phyloP scores from a whole-genome alignment of 2,329 filamentous ascomycete genomes.

The Furcasterigmium furcatum region DNA sequence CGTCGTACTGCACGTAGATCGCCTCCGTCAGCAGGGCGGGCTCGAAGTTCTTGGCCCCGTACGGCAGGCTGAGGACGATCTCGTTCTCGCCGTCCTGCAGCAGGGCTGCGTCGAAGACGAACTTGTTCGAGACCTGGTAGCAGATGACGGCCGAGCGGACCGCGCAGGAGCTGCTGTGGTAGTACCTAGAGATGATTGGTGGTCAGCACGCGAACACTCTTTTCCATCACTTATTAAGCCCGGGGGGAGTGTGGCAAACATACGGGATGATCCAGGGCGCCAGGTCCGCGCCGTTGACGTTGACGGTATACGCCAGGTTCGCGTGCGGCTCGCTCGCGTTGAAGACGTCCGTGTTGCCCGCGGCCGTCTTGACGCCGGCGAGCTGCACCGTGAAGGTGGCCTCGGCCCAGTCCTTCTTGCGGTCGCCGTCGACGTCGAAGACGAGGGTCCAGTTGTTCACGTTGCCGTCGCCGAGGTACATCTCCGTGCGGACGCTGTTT shows the following conservation, averaged over 20 bases:
- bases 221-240: too few species aligned
- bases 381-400: conserved; percentile 62
- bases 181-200: too few species aligned
- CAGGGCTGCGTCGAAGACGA: conserved; percentile 44
- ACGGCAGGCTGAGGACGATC: conserved; percentile 52
- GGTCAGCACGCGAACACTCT: too few species aligned
- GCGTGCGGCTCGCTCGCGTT: conserved; percentile 46
- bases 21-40: conserved; percentile 47
- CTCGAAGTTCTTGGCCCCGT: conserved; percentile 53
- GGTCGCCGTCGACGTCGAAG: conserved; percentile 35
- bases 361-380: conserved; percentile 58
- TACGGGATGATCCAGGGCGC: conserved; percentile 52
- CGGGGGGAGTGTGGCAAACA: conserved; percentile 19
- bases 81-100: conserved; percentile 46
- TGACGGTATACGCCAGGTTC: conserved; percentile 43
- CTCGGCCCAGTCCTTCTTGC: conserved; percentile 35
- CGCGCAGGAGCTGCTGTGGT: conserved; percentile 55
- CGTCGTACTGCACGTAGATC: conserved; percentile 61
- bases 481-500: conserved; percentile 35
- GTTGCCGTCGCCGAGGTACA: conserved; percentile 34
- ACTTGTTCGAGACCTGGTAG: conserved; percentile 56
- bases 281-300: conserved; percentile 29
- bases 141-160: conserved; percentile 56
- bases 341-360: conserved; percentile 56
- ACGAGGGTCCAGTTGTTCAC: conserved; percentile 55